These are phyloP conservation scores for Fusarium sororula DNA, from an alignment of 2,329 filamentous ascomycete species.

Conservation along the genomic window DNA sequence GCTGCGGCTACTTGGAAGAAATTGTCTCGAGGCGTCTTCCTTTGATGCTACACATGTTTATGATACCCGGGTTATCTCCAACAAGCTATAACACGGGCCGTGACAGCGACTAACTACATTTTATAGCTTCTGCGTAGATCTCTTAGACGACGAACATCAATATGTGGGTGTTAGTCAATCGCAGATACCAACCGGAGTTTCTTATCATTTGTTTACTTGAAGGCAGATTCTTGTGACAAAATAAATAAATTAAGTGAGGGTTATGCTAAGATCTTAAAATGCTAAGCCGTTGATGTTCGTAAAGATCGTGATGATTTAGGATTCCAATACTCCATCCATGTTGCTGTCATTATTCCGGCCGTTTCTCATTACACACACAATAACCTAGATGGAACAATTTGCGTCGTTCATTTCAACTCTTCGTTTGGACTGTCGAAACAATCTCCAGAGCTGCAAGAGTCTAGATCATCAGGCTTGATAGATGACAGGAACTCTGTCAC, in stretches of 20 bases:
- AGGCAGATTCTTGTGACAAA: not conserved
- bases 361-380: not conserved
- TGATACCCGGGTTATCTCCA: not conserved
- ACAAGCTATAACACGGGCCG: not conserved
- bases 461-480: not conserved
- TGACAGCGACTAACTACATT: not conserved
- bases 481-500: not conserved
- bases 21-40: not conserved
- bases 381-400: not conserved
- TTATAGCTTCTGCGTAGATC: not conserved
- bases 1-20: not conserved
- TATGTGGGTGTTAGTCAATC: not conserved
- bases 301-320: constrained; percentile 2
- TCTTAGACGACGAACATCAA: not conserved
- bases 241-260: not conserved
- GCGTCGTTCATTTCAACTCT: not conserved
- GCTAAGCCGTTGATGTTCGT: not conserved
- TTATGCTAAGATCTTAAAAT: not conserved
- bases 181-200: rapidly evolving
- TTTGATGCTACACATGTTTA: not conserved
- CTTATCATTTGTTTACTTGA: not conserved
- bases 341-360: not conserved
- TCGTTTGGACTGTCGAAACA: not conserved
- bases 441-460: not conserved
- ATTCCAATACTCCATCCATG: not conserved